Evolutionary conservation across 108 stramenopile genomes (phyloP).

Genomic region (Nitzschia inconspicua): DNA sequence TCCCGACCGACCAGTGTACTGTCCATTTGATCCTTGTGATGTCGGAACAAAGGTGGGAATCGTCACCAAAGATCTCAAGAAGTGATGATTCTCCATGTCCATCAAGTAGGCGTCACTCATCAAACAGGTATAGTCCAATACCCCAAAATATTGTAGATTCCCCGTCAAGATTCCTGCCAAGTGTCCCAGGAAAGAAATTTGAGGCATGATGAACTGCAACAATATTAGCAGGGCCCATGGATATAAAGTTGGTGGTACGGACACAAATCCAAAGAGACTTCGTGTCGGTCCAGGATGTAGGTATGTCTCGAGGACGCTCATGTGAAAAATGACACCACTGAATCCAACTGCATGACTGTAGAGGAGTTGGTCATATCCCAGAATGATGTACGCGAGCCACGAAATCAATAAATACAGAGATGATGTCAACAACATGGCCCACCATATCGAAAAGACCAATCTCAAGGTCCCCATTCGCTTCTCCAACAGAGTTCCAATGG

Average conservation of each 20-base stretch:
- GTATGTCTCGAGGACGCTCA: slow-evolving; percentile 73
- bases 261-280: slow-evolving; percentile 66
- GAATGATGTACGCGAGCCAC: slow-evolving; percentile 22
- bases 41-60: slow-evolving; percentile 29
- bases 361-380: slow-evolving; percentile 51
- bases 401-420: slow-evolving; percentile 55
- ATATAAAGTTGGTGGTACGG: slow-evolving; percentile 68
- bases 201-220: slow-evolving; percentile 79
- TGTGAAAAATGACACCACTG: slow-evolving; percentile 79
- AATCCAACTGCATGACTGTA: slow-evolving; percentile 75
- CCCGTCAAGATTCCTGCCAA: slow-evolving; percentile 73
- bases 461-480: slow-evolving; percentile 62
- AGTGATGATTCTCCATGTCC: slow-evolving; percentile 26
- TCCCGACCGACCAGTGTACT: background rate
- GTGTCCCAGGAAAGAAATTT: slow-evolving; percentile 72
- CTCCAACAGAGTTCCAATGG: slow-evolving; percentile 64
- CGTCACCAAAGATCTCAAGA: slow-evolving; percentile 1
- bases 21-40: background rate
- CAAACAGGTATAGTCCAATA: slow-evolving; percentile 29
- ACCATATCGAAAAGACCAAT: slow-evolving; percentile 43
- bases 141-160: slow-evolving; percentile 52
- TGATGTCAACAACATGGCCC: slow-evolving; percentile 61
- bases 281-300: slow-evolving; percentile 36
- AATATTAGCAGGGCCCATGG: slow-evolving; percentile 72
- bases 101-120: slow-evolving; percentile 31